Conservation (phyloP, 208 protist species). For the Trypanosomatidae sp. region DNA sequence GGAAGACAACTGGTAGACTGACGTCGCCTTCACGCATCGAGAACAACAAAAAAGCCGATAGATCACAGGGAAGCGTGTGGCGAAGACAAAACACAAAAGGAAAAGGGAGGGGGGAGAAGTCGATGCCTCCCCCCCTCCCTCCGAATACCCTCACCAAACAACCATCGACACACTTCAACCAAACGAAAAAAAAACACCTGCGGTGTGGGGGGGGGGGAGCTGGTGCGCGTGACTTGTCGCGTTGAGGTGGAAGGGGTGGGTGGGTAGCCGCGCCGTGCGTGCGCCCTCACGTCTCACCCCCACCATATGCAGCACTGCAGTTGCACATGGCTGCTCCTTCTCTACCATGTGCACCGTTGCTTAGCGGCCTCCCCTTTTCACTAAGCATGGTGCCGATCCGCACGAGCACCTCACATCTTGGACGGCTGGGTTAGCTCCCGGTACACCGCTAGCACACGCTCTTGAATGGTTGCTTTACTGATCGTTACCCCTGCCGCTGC, state of each 20-base stretch:
- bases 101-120: neutral
- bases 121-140: too few relatives aligned
- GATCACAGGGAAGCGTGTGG: slow-evolving; percentile 6
- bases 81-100: neutral
- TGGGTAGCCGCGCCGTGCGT: neutral
- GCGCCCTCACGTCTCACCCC: neutral
- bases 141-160: neutral
- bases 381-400: neutral
- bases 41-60: neutral
- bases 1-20: neutral
- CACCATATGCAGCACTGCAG: neutral
- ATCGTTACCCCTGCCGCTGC: slow-evolving; percentile 4
- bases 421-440: slow-evolving; percentile 19
- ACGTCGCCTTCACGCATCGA: neutral
- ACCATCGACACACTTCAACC: neutral
- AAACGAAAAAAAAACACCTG: neutral
- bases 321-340: neutral
- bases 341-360: neutral
- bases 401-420: slow-evolving; percentile 17
- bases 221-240: neutral
- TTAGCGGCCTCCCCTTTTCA: neutral
- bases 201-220: neutral
- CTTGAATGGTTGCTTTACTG: slow-evolving; percentile 10
- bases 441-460: slow-evolving; percentile 25
- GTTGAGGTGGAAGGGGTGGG: neutral